These are phyloP conservation scores for Populus hybrid DNA, from an alignment of 441 rosid genomes.

Conservation along the genomic window DNA sequence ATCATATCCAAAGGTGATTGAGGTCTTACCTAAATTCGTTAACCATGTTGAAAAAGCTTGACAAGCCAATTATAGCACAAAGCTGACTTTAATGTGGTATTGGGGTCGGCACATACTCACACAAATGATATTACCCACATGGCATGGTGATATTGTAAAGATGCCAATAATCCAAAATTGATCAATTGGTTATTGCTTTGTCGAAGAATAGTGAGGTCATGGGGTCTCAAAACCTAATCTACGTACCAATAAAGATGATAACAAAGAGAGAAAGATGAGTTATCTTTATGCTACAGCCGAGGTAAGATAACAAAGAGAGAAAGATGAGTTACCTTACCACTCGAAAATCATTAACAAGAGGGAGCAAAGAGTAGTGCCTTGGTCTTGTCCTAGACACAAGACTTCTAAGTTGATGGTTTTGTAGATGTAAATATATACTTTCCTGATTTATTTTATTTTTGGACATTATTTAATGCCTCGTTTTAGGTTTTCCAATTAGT, in stretches of 20 bases:
- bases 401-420: neutral
- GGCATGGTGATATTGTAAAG: slow-evolving; percentile 23
- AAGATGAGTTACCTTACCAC: neutral
- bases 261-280: slow-evolving; percentile 16
- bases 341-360: neutral
- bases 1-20: slow-evolving; percentile 19
- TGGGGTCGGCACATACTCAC: slow-evolving; percentile 20
- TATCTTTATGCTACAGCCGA: neutral
- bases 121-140: slow-evolving; percentile 30
- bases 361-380: neutral
- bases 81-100: slow-evolving; percentile 42
- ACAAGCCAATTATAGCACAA: slow-evolving; percentile 32
- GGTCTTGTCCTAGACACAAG: neutral
- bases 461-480: neutral
- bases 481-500: neutral
- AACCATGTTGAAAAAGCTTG: slow-evolving; percentile 33
- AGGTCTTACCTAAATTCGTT: slow-evolving; percentile 32
- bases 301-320: neutral
- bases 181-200: slow-evolving; percentile 23
- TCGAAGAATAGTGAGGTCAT: slow-evolving; percentile 8
- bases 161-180: slow-evolving; percentile 8
- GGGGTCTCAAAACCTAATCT: slow-evolving; percentile 29
- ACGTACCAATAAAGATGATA: slow-evolving; percentile 17
- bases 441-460: neutral
- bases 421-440: neutral